Conservation (phyloP, 768 basidiomycete species). For the Russula vinacea region DNA sequence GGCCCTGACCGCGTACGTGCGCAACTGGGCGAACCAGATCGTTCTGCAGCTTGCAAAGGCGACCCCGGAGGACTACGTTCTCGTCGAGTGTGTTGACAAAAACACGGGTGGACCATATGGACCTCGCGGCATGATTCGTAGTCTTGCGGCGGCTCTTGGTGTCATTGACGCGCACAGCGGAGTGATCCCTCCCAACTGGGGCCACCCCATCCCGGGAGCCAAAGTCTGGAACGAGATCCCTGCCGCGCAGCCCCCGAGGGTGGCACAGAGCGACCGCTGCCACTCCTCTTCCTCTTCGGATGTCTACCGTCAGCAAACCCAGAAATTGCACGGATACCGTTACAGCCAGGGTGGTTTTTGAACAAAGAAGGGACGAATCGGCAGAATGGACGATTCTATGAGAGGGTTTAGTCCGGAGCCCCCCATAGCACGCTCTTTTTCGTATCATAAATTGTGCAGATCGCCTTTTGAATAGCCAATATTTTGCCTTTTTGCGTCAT, state of each 20-base stretch:
- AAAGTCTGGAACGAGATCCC: not conserved
- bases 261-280: not conserved
- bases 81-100: conserved; percentile 15
- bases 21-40: conserved; percentile 24
- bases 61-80: conserved; percentile 23
- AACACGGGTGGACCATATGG: conserved; percentile 16
- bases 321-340: not conserved
- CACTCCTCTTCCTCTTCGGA: conserved; percentile 4
- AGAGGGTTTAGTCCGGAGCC: not conserved
- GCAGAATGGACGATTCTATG: not conserved
- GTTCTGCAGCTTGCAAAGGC: conserved; percentile 22
- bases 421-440: not conserved
- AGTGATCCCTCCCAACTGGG: conserved; percentile 21
- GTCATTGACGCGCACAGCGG: conserved; percentile 14
- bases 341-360: not conserved
- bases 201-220: conserved; percentile 9
- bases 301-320: not conserved
- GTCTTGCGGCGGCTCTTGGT: conserved; percentile 21
- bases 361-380: not conserved
- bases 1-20: not conserved
- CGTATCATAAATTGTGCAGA: not conserved
- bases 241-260: not conserved
- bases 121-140: conserved; percentile 26
- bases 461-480: not conserved
- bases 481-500: not conserved